Evolutionary conservation across 2,329 filamentous ascomycete species (phyloP).

Genomic region (Scytalidium lignicola): DNA sequence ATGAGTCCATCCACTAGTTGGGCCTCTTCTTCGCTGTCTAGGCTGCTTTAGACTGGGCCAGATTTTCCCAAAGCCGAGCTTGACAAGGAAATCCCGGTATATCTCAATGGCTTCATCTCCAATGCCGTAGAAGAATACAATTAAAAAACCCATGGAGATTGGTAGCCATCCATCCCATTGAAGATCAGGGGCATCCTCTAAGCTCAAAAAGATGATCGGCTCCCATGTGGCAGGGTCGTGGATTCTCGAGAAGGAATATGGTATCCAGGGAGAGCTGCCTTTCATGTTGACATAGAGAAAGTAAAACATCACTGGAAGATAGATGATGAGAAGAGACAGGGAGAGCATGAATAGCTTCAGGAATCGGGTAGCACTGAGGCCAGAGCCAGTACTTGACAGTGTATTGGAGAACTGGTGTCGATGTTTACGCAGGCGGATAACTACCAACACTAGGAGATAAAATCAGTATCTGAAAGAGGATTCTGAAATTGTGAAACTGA

Average conservation of each 20-base stretch:
- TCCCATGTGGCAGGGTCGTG: conserved; percentile 46
- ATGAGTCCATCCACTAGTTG: conserved; percentile 4
- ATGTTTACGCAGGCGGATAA: conserved; percentile 56
- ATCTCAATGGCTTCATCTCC: conserved; percentile 54
- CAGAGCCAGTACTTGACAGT: conserved; percentile 42
- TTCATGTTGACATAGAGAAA: conserved; percentile 45
- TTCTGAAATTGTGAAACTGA: neutral
- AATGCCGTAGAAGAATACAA: conserved; percentile 61
- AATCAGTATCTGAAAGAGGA: conserved; percentile 1
- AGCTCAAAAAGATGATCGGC: conserved; percentile 41
- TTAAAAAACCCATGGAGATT: conserved; percentile 45
- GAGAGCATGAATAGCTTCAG: conserved; percentile 56
- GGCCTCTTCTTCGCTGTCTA: conserved; percentile 1
- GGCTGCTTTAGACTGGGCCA: conserved; percentile 17
- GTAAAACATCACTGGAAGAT: conserved; percentile 48
- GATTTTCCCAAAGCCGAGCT: conserved; percentile 15
- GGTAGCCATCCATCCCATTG: conserved; percentile 54
- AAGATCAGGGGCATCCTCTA: conserved; percentile 30
- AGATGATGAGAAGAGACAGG: conserved; percentile 40
- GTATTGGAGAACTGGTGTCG: conserved; percentile 52
- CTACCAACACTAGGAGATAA: conserved; percentile 45
- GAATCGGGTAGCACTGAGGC: conserved; percentile 55
- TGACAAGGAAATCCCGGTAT: conserved; percentile 33
- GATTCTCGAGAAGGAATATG: conserved; percentile 47
- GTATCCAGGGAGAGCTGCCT: conserved; percentile 25